These are phyloP conservation scores for Zea luxurians DNA, from an alignment of 176 grass and related monocot species.

Conservation along the genomic window DNA sequence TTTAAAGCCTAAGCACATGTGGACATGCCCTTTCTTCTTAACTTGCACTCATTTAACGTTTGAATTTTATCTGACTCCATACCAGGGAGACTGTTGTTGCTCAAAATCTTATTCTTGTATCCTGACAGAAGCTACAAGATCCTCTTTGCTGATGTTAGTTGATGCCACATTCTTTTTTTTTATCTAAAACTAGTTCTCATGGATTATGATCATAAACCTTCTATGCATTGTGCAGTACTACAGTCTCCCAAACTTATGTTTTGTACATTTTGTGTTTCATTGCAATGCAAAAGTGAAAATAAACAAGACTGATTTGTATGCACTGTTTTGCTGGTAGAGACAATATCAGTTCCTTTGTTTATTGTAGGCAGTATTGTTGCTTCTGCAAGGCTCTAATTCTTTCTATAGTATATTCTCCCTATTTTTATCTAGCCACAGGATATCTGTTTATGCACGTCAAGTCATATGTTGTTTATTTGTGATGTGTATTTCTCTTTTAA, in stretches of 20 bases:
- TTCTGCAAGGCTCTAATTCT: no score
- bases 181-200: slow-evolving; percentile 20
- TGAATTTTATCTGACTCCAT: slow-evolving; percentile 28
- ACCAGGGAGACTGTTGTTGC: slow-evolving; percentile 12
- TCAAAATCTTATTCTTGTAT: slow-evolving; percentile 16
- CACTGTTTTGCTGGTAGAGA: slow-evolving; percentile 40
- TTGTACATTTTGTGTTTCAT: not conserved
- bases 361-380: no score
- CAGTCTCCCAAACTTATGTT: not conserved
- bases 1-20: slow-evolving; percentile 14
- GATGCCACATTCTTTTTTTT: slow-evolving; percentile 21
- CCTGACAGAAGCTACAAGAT: slow-evolving; percentile 43
- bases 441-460: no score
- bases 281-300: slow-evolving; percentile 27
- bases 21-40: slow-evolving; percentile 29
- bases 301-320: slow-evolving; percentile 25
- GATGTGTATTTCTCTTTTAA: no score
- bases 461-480: no score
- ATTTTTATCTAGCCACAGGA: no score
- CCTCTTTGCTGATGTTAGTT: slow-evolving; percentile 21
- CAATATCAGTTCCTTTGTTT: slow-evolving; percentile 38
- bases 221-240: not conserved
- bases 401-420: no score
- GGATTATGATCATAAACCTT: not conserved
- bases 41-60: slow-evolving; percentile 8